Evolutionary conservation across 352 stramenopile genomes (phyloP).

Genomic region (Globisporangium irregulare): DNA sequence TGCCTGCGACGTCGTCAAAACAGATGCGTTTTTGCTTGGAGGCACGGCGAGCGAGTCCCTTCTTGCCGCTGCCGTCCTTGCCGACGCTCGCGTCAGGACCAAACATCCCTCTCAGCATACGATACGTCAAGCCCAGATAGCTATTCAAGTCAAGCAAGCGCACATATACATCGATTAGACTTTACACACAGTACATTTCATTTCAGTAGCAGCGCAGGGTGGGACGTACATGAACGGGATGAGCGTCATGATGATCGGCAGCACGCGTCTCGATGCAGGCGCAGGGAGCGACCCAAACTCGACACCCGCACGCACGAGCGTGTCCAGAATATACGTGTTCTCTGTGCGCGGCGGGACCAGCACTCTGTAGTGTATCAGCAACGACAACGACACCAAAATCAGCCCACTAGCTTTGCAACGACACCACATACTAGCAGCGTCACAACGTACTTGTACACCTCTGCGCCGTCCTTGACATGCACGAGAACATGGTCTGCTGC

Average conservation of each 20-base stretch:
- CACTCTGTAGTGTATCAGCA: constrained; percentile 32
- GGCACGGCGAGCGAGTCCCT: constrained; percentile 28
- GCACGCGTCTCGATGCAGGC: constrained; percentile 39
- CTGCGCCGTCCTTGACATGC: constrained; percentile 33
- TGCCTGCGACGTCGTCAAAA: constrained; percentile 94
- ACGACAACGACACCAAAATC: not conserved
- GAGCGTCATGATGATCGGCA: constrained; percentile 60
- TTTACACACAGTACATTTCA: not conserved
- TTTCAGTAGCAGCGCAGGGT: not conserved
- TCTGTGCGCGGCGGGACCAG: constrained; percentile 70
- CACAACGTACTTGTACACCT: constrained; percentile 57
- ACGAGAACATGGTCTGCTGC: constrained; percentile 58
- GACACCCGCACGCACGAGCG: constrained; percentile 52
- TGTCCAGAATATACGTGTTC: constrained; percentile 68
- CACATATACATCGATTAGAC: not conserved
- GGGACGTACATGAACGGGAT: constrained; percentile 64
- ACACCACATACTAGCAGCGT: not conserved
- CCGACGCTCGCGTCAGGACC: constrained; percentile 43
- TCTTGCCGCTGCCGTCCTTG: constrained; percentile 67
- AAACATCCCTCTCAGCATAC: constrained; percentile 75
- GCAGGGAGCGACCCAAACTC: constrained; percentile 63
- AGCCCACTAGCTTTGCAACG: constrained; percentile 4
- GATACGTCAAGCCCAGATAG: constrained; percentile 84
- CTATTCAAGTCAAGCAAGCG: constrained; percentile 18
- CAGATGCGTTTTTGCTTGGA: constrained; percentile 44